phyloP scores from a whole-genome alignment of 345 rosid genomes.

The Mallotus nudiflorus region DNA sequence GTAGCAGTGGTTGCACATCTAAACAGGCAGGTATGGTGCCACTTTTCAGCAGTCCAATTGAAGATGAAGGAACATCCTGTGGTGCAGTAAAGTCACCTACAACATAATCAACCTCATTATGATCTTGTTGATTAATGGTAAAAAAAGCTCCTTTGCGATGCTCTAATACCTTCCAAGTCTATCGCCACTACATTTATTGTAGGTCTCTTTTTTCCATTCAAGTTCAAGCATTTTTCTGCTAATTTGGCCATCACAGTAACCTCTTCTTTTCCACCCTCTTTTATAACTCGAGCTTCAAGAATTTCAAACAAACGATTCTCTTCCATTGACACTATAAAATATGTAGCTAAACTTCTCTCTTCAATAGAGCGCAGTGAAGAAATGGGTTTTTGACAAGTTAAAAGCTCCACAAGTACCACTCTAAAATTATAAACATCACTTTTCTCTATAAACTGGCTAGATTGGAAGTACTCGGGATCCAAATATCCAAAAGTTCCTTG shows the following conservation, averaged over 20 bases:
- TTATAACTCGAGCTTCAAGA: not conserved
- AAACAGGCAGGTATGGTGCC: no score
- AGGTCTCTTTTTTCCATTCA: not conserved
- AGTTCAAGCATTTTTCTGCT: not conserved
- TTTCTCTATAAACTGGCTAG: not conserved
- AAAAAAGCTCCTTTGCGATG: not conserved
- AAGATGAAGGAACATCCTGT: not conserved
- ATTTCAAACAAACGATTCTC: conserved; percentile 1
- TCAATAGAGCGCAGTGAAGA: not conserved
- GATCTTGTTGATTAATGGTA: not conserved
- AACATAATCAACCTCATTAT: not conserved
- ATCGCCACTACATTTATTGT: not conserved
- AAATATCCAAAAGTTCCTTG: not conserved
- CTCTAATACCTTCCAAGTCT: not conserved
- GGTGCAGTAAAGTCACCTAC: not conserved
- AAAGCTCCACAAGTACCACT: conserved; percentile 1
- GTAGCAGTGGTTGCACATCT: no score
- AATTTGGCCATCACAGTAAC: not conserved
- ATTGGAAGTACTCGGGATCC: not conserved
- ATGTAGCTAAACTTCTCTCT: conserved; percentile 6
- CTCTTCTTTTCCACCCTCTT: not conserved
- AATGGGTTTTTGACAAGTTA: not conserved
- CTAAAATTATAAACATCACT: not conserved
- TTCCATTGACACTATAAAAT: not conserved
- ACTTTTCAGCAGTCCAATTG: not conserved